Percentiles rank a stretch among this genome's conserved stretches.
Conservation (phyloP, 805 yeast species). For the Candida gorgasii region DNA sequence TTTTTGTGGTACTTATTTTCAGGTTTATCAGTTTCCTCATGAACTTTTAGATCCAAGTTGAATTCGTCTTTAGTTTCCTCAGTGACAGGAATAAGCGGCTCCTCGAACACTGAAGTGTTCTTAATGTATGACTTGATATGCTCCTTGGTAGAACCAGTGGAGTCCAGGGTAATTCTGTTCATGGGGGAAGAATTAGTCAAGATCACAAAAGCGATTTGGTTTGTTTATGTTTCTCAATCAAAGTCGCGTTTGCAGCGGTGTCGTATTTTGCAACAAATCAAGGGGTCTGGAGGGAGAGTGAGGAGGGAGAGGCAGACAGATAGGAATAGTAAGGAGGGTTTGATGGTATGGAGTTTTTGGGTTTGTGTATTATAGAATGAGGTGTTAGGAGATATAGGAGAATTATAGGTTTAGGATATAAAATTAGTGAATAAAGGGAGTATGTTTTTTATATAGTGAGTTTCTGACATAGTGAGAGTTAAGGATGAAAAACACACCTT, state of each 20-base stretch:
- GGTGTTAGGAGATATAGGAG: too few relatives aligned
- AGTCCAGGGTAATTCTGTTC: constrained; percentile 9
- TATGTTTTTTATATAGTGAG: too few relatives aligned
- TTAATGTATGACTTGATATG: constrained; percentile 1
- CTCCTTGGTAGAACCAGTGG: constrained; percentile 17
- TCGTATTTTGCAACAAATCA: constrained; percentile 1
- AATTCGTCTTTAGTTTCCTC: constrained; percentile 14
- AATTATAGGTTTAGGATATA: too few relatives aligned
- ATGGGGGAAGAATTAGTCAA: background rate
- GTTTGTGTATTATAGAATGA: too few relatives aligned
- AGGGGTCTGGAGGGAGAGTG: too few relatives aligned
- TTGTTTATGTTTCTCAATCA: constrained; percentile 6
- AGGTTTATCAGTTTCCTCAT: constrained; percentile 2
- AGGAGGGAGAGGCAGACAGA: too few relatives aligned
- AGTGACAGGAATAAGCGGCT: constrained; percentile 8
- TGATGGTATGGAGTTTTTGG: background rate
- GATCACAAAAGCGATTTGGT: constrained; percentile 3
- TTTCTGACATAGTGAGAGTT: too few relatives aligned
- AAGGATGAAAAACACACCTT: too few relatives aligned
- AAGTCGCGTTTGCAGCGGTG: constrained; percentile 2
- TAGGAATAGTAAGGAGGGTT: too few relatives aligned
- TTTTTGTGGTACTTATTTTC: constrained; percentile 27
- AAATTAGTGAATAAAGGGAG: too few relatives aligned
- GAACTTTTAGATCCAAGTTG: constrained; percentile 9
- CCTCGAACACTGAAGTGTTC: constrained; percentile 4